Conservation (phyloP, 495 filamentous ascomycete genomes). For the Parmelia sp. region DNA sequence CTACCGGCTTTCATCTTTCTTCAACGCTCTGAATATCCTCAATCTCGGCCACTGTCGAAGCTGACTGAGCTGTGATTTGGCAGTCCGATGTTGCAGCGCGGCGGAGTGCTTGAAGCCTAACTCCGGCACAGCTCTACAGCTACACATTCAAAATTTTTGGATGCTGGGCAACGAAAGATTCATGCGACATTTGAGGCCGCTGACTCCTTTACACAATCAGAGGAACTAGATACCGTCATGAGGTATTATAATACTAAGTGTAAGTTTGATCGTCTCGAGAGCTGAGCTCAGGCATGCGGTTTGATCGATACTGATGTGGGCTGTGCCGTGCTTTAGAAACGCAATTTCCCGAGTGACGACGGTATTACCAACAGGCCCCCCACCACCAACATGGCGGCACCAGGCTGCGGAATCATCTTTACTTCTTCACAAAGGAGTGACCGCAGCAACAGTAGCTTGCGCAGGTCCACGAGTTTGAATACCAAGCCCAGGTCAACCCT, state of each 20-base stretch:
- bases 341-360: constrained; percentile 15
- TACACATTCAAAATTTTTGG: not conserved
- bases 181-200: not conserved
- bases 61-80: not conserved
- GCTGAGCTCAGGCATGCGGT: not conserved
- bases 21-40: constrained; percentile 6
- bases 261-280: constrained; percentile 2
- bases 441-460: constrained; percentile 23
- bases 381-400: constrained; percentile 23
- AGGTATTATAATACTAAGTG: not conserved
- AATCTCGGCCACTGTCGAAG: not conserved
- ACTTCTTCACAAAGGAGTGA: constrained; percentile 19
- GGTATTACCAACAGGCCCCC: constrained; percentile 1
- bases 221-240: not conserved
- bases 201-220: not conserved
- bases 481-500: constrained; percentile 17
- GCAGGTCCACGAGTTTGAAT: constrained; percentile 22
- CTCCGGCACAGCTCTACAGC: constrained; percentile 10
- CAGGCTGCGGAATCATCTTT: constrained; percentile 26
- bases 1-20: not conserved
- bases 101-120: constrained; percentile 14
- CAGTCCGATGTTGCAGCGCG: not conserved
- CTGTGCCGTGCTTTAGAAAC: constrained; percentile 25
- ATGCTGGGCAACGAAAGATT: not conserved
- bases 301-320: constrained; percentile 17